phyloP scores from a whole-genome alignment of 192 early-diverging fungal species.

The Coemansia sp. region DNA sequence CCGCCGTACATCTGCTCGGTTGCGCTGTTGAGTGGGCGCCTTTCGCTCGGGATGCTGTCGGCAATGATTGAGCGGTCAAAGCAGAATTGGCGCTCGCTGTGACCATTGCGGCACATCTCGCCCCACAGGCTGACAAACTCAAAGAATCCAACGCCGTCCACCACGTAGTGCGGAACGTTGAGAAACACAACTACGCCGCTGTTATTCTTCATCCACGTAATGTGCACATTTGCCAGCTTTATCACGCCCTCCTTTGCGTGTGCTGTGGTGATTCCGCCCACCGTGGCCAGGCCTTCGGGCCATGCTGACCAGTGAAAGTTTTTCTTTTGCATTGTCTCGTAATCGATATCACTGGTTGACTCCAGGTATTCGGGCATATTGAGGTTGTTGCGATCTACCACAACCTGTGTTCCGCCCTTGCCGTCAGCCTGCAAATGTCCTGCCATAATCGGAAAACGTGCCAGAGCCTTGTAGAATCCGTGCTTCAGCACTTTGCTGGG shows the following conservation, averaged over 20 bases:
- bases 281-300: constrained; percentile 33
- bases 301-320: constrained; percentile 46
- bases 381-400: constrained; percentile 25
- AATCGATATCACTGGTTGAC: constrained; percentile 17
- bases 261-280: constrained; percentile 33
- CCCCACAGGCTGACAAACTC: constrained; percentile 49
- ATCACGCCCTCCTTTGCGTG: constrained; percentile 17
- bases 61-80: constrained; percentile 44
- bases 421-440: constrained; percentile 25
- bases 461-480: constrained; percentile 40
- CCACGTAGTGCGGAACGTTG: constrained; percentile 46
- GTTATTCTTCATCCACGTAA: constrained; percentile 34
- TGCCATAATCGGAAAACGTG: constrained; percentile 33
- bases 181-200: constrained; percentile 41
- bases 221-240: constrained; percentile 28
- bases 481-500: constrained; percentile 22
- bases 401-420: constrained; percentile 19
- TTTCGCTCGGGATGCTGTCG: constrained; percentile 20
- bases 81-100: constrained; percentile 11
- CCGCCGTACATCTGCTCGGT: constrained; percentile 28
- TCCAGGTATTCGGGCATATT: constrained; percentile 53
- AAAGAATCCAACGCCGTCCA: constrained; percentile 47
- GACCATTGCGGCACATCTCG: constrained; percentile 21
- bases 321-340: constrained; percentile 14
- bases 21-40: constrained; percentile 23